Evolutionary conservation across 2,329 filamentous ascomycete species (phyloP), one percentile per base, ranked within the genome.

Genomic region (Amesomyces nigricolor): DNA sequence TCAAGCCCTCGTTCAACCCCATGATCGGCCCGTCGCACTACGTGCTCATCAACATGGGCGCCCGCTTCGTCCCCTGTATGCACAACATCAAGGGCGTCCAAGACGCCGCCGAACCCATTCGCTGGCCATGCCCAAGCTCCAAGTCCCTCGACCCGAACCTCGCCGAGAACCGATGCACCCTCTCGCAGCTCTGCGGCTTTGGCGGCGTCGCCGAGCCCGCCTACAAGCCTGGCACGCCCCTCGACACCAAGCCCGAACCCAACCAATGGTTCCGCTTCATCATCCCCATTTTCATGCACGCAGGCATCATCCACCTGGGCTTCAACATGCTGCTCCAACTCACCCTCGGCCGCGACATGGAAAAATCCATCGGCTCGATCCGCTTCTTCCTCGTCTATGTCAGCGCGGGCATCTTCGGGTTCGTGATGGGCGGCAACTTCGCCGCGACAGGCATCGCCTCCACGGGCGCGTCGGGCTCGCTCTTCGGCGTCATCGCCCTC

Each of bases 241-340:
- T 70, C 29, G 63, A 74, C 53, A 75, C 80, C 64, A 73, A 60
- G 9, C 78, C 86, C 2, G 78, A 82, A 58, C 94, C 94, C 0
- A 85, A 97, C 68, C 94, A 99, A 70, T 99, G 94, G 94, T 99
- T 82, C 73, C 88, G 94, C 58, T 97, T 99, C 75, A 96, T 99
- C 67, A 75, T 87, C 1, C 92, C 94, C 39, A 96, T 99, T 59
- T 99, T 99, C 74, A 76, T 99, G 65, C 94, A 99, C 66, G 91
- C 90, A 1, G 94, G 94, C 13, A 73, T 99, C 54, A 86, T 99
- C 60, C 94, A 99, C 68, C 96, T 99, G 56, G 89, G 84, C 14
- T 96, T 97, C 79, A 99, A 99, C 72, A 79, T 99, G 72, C 79
- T 97, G 7, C 79, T 96, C 19, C 94, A 99, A 70, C 73, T 96